A percentile compares a stretch with the other conserved stretches of the same genome.
phyloP scores from a whole-genome alignment of 2,329 filamentous ascomycete species.

The Elsinoe arachidis region DNA sequence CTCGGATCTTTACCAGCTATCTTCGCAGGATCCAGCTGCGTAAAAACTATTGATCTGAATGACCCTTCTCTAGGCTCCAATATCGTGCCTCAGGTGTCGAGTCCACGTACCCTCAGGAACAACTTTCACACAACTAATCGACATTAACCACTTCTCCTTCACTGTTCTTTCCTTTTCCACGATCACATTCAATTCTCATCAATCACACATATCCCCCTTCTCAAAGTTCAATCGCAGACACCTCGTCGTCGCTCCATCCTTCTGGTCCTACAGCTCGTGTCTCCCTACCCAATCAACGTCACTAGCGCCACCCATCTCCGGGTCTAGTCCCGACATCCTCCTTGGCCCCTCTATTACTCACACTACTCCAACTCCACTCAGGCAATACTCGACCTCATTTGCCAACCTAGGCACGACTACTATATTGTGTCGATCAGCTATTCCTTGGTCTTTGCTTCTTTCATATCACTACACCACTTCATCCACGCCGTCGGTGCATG shows the following conservation, averaged over 20 bases:
- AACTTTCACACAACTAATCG: background rate
- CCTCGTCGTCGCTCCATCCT: background rate
- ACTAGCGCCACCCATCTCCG: conserved; percentile 1
- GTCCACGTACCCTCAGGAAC: background rate
- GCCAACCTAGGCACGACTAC: background rate
- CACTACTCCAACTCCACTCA: background rate
- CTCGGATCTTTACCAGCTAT: background rate
- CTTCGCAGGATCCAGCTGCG: background rate
- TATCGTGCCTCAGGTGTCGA: conserved; percentile 8
- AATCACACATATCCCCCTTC: background rate
- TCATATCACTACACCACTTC: background rate
- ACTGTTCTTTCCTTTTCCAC: background rate
- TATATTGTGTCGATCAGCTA: background rate
- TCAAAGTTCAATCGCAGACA: background rate
- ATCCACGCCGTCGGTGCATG: background rate
- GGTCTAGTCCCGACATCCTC: conserved; percentile 4
- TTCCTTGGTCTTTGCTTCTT: background rate
- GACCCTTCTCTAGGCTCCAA: conserved; percentile 7
- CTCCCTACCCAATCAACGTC: background rate
- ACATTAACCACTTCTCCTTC: background rate
- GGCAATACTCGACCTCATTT: background rate
- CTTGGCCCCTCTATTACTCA: conserved; percentile 6
- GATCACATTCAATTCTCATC: background rate
- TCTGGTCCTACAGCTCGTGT: background rate
- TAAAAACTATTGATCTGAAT: background rate